A percentile compares a stretch with the other conserved stretches of the same genome.
Evolutionary conservation across 2,329 filamentous ascomycete species (phyloP).

Genomic region (Teratosphaeria pseudoeucalypti): DNA sequence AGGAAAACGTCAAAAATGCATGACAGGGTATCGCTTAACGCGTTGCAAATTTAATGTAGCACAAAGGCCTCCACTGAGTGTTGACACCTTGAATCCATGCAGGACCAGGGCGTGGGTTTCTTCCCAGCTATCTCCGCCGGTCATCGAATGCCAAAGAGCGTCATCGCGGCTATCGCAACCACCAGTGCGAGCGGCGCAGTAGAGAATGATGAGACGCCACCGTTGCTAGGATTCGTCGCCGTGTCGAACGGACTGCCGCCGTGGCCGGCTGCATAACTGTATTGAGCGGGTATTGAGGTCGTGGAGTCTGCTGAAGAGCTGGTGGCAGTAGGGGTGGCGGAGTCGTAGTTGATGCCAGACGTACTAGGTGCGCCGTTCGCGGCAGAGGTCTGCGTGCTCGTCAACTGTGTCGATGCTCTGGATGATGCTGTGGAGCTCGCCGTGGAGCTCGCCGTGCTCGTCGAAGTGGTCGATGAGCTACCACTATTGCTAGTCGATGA

Average conservation of each 20-base stretch:
- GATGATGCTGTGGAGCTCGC: slow-evolving; percentile 2
- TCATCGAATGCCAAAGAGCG: slow-evolving; percentile 2
- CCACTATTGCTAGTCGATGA: slow-evolving; percentile 2
- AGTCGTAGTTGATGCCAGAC: background rate
- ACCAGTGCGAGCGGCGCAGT: slow-evolving; percentile 4
- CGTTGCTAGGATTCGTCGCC: background rate
- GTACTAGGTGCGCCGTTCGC: background rate
- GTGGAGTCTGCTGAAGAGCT: background rate
- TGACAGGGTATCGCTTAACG: background rate
- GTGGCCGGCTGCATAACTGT: slow-evolving; percentile 26
- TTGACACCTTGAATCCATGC: background rate
- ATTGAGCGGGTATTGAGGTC: slow-evolving; percentile 3
- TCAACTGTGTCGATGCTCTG: background rate
- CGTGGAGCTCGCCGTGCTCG: slow-evolving; percentile 4
- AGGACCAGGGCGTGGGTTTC: background rate
- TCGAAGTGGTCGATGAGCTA: slow-evolving; percentile 9
- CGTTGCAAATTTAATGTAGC: background rate
- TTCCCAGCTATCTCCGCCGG: background rate
- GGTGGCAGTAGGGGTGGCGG: background rate
- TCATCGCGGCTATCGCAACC: slow-evolving; percentile 4
- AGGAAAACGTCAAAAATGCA: background rate
- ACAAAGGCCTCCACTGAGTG: background rate
- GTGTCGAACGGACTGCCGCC: slow-evolving; percentile 38
- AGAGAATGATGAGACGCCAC: background rate
- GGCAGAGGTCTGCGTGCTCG: background rate